Percentiles rank a stretch among this genome's conserved stretches.
Conservation (phyloP, 345 rosid species). For the Pistacia vera region DNA sequence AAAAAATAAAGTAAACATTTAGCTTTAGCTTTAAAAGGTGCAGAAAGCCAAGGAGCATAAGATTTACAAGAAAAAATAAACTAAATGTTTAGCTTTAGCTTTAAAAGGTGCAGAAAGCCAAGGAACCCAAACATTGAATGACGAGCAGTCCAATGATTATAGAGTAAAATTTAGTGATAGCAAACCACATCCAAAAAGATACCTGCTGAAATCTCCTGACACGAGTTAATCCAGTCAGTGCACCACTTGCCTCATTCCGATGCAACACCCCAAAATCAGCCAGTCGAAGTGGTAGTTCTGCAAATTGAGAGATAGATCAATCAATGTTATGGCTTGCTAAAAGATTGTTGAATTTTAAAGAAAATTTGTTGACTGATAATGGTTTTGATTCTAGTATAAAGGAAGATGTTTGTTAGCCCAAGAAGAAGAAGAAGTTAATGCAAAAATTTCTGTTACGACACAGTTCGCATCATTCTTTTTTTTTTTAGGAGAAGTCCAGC, state of each 20-base stretch:
- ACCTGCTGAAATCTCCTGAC: constrained; percentile 99
- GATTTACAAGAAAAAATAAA: neutral
- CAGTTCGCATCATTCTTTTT: too few species aligned
- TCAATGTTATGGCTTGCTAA: neutral
- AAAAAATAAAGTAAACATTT: neutral
- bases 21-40: constrained; percentile 7
- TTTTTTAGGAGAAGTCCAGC: too few species aligned
- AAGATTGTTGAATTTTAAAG: too few species aligned
- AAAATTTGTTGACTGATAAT: too few species aligned
- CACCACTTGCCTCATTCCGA: constrained; percentile 98
- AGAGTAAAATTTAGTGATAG: neutral
- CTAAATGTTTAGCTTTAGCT: neutral
- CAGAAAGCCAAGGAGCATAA: neutral
- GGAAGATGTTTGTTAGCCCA: too few species aligned
- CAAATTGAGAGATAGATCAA: constrained; percentile 17
- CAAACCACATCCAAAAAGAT: constrained; percentile 9
- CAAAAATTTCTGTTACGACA: too few species aligned
- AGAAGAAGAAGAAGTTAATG: too few species aligned
- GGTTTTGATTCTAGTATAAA: too few species aligned
- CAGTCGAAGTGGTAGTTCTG: constrained; percentile 90
- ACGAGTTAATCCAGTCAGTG: constrained; percentile 92
- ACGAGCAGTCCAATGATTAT: neutral
- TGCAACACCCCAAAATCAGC: constrained; percentile 98
- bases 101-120: neutral
- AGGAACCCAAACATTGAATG: neutral